Conservation (phyloP, 2,329 filamentous ascomycete species). For the Penicillium hesseltinei region DNA sequence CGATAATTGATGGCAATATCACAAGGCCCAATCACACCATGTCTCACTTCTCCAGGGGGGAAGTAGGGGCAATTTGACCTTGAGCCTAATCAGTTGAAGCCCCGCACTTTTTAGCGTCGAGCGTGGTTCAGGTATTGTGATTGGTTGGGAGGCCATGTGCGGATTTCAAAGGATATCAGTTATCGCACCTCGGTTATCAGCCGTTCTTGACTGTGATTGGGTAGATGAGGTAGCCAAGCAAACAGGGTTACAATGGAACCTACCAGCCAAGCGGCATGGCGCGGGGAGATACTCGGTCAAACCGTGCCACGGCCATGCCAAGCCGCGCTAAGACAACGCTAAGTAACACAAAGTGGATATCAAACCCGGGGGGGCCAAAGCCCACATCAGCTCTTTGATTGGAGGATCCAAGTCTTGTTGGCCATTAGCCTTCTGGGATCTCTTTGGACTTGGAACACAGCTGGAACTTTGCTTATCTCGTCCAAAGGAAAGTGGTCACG, state of each 20-base stretch:
- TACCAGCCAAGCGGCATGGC: slow-evolving; percentile 25
- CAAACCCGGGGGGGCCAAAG: neutral
- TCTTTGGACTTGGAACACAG: neutral
- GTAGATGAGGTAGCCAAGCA: slow-evolving; percentile 15
- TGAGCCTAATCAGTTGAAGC: neutral
- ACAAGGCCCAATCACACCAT: neutral
- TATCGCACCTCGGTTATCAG: slow-evolving; percentile 12
- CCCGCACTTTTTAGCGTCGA: neutral
- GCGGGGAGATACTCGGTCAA: slow-evolving; percentile 1
- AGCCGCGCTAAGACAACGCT: neutral
- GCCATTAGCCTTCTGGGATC: slow-evolving; percentile 1
- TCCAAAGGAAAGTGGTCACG: neutral
- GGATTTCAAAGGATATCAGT: slow-evolving; percentile 7
- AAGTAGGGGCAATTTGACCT: neutral
- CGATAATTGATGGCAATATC: neutral
- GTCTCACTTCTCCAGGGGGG: slow-evolving; percentile 1
- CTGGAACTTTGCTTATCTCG: neutral
- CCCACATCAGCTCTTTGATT: slow-evolving; percentile 2
- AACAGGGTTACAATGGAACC: slow-evolving; percentile 24
- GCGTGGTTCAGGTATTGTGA: neutral
- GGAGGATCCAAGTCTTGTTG: neutral
- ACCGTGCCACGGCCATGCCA: slow-evolving; percentile 8
- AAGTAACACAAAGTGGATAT: neutral
- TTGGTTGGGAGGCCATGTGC: neutral
- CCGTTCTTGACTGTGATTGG: neutral